Conservation (phyloP, 2,329 filamentous ascomycete species). For the Epichloe bromicola region DNA sequence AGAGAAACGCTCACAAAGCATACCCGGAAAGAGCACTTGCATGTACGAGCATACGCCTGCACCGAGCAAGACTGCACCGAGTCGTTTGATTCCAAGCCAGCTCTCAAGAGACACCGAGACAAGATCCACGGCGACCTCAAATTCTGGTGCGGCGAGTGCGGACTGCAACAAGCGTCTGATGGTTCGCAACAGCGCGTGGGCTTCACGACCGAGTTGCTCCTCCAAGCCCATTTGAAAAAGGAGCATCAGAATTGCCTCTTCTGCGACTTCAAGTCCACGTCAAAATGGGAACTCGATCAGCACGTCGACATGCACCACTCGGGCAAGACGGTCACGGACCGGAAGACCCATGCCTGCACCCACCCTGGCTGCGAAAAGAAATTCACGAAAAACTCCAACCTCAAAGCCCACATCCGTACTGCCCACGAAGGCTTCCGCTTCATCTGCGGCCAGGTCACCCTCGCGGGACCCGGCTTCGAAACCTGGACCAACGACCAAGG, state of each 20-base stretch:
- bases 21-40: conserved; percentile 61
- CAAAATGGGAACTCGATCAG: conserved; percentile 53
- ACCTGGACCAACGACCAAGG: conserved; percentile 54
- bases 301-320: conserved; percentile 73
- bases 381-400: conserved; percentile 75
- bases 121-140: conserved; percentile 55
- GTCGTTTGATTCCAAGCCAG: conserved; percentile 60
- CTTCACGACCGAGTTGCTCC: conserved; percentile 59
- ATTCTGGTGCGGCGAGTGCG: conserved; percentile 69
- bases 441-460: conserved; percentile 60
- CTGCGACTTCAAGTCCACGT: conserved; percentile 57
- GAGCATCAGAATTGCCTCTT: conserved; percentile 65
- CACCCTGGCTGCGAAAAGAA: conserved; percentile 56
- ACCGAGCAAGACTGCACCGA: conserved; percentile 45
- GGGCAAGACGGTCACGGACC: conserved; percentile 44
- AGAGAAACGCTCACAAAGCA: conserved; percentile 77
- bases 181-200: conserved; percentile 32
- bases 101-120: conserved; percentile 58
- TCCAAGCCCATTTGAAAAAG: conserved; percentile 60
- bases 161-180: conserved; percentile 24
- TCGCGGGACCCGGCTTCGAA: conserved; percentile 42
- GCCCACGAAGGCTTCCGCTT: conserved; percentile 68
- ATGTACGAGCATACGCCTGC: conserved; percentile 60
- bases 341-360: conserved; percentile 54
- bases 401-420: conserved; percentile 64